Evolutionary conservation across 1,284 basidiomycete genomes (phyloP).

Genomic region (Papiliotrema terrestris): DNA sequence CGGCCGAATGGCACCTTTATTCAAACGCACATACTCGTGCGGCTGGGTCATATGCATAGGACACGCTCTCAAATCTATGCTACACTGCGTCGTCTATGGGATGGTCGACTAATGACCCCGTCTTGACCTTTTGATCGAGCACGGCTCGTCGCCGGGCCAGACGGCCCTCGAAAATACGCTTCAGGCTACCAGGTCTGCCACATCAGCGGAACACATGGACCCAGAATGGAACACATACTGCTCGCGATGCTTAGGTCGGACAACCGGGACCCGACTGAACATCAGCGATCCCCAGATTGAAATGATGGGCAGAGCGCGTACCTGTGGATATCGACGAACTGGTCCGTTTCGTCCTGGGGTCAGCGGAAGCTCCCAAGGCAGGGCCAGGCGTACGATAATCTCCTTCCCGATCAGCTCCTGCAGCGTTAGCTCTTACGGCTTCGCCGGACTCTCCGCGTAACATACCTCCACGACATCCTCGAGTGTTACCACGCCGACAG

Average conservation of each 20-base stretch:
- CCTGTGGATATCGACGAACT: slow-evolving; percentile 43
- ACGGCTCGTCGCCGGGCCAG: slow-evolving; percentile 24
- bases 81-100: not conserved
- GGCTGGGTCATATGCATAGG: not conserved
- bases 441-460: slow-evolving; percentile 4
- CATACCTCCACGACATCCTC: slow-evolving; percentile 54
- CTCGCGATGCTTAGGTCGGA: slow-evolving; percentile 17
- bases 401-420: slow-evolving; percentile 44
- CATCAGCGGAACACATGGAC: not conserved
- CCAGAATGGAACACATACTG: slow-evolving; percentile 8
- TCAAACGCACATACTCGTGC: too few relatives aligned
- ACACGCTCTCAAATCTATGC: not conserved
- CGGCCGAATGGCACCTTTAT: too few relatives aligned
- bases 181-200: slow-evolving; percentile 18
- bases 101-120: slow-evolving; percentile 19
- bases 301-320: slow-evolving; percentile 10
- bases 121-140: slow-evolving; percentile 7
- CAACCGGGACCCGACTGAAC: slow-evolving; percentile 32
- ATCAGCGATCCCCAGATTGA: too few relatives aligned
- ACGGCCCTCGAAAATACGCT: slow-evolving; percentile 40
- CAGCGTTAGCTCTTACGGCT: not conserved
- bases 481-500: slow-evolving; percentile 67
- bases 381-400: slow-evolving; percentile 34
- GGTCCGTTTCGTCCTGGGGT: slow-evolving; percentile 43
- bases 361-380: not conserved